phyloP scores from a whole-genome alignment of 192 early-diverging fungal genomes.

The Mortierella antarctica region DNA sequence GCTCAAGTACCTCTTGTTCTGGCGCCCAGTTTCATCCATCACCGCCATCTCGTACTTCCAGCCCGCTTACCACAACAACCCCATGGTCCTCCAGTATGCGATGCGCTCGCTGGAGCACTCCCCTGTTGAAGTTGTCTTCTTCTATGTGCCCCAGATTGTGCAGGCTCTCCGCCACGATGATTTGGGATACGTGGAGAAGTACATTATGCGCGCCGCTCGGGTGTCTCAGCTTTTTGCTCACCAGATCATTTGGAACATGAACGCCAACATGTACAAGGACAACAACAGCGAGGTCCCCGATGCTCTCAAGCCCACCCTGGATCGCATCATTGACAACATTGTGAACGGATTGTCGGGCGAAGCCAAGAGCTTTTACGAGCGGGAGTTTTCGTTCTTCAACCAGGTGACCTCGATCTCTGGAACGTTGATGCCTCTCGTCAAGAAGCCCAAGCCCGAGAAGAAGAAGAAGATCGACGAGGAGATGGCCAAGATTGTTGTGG shows the following conservation, averaged over 20 bases:
- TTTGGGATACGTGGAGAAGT: slow-evolving; percentile 94
- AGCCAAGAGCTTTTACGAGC: slow-evolving; percentile 92
- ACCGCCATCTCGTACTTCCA: slow-evolving; percentile 85
- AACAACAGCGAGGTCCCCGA: slow-evolving; percentile 71
- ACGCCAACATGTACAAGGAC: slow-evolving; percentile 86
- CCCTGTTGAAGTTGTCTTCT: slow-evolving; percentile 95
- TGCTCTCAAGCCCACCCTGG: slow-evolving; percentile 87
- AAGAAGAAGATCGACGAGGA: slow-evolving; percentile 99
- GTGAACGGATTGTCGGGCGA: slow-evolving; percentile 83
- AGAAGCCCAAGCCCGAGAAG: slow-evolving; percentile 92
- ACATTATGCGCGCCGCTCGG: slow-evolving; percentile 92
- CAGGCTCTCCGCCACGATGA: slow-evolving; percentile 92
- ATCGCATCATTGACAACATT: slow-evolving; percentile 87
- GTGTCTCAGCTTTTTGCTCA: slow-evolving; percentile 98
- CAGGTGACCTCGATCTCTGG: slow-evolving; percentile 98
- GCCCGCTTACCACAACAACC: slow-evolving; percentile 75
- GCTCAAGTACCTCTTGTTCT: slow-evolving; percentile 83
- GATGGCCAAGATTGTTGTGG: slow-evolving; percentile 92
- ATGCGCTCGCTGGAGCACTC: slow-evolving; percentile 91
- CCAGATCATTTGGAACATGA: slow-evolving; percentile 99
- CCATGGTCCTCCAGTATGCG: slow-evolving; percentile 96
- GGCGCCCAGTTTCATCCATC: slow-evolving; percentile 91
- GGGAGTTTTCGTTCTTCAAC: slow-evolving; percentile 96
- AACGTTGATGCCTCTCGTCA: slow-evolving; percentile 94
- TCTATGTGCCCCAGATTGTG: slow-evolving; percentile 98